Percentiles rank a stretch among this genome's conserved stretches.
Conservation (phyloP, 2,329 filamentous ascomycete species). For the Trichoderma atrobrunneum region DNA sequence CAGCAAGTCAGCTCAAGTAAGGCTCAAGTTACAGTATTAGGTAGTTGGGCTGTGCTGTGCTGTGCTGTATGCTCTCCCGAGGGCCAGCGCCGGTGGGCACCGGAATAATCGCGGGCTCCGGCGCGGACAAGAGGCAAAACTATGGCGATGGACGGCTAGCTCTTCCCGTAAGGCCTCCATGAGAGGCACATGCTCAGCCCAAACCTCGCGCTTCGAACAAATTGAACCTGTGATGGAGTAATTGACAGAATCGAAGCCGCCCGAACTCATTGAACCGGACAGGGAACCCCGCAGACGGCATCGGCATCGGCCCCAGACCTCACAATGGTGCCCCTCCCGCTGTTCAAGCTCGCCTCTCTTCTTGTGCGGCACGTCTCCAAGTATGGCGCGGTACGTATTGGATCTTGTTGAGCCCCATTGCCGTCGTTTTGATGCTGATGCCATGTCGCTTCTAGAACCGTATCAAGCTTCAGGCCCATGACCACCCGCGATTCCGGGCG, state of each 20-base stretch:
- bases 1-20: background rate
- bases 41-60: background rate
- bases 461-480: conserved; percentile 64
- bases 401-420: background rate
- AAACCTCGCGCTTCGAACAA: background rate
- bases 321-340: conserved; percentile 61
- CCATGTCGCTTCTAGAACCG: conserved; percentile 50
- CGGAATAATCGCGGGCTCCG: conserved; percentile 21
- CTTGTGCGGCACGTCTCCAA: conserved; percentile 66
- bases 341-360: conserved; percentile 65
- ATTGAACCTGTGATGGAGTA: background rate
- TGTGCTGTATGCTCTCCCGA: background rate
- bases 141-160: background rate
- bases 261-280: conserved; percentile 1
- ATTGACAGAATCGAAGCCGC: background rate
- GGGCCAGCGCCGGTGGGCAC: conserved; percentile 2
- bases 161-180: conserved; percentile 5
- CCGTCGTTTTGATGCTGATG: background rate
- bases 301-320: background rate
- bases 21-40: background rate
- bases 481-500: conserved; percentile 58
- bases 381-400: conserved; percentile 60
- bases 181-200: background rate
- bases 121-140: background rate
- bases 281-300: background rate